These are phyloP conservation scores for Cetradonia linearis DNA, from an alignment of 495 filamentous ascomycete species.

Conservation along the genomic window DNA sequence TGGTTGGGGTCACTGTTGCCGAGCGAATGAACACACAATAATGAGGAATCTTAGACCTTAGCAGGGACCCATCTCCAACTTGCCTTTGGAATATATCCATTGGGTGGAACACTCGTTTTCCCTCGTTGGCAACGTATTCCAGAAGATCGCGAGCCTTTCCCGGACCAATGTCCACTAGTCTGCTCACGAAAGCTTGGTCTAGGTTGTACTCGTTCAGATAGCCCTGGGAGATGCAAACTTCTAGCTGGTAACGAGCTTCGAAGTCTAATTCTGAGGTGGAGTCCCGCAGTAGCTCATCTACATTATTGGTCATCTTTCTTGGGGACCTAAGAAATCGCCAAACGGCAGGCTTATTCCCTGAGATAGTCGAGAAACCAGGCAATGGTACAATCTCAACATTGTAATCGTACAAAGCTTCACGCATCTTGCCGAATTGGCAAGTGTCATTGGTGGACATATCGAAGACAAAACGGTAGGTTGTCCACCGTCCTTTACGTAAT, in stretches of 20 bases:
- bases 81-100: slow-evolving; percentile 59
- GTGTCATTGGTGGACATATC: slow-evolving; percentile 23
- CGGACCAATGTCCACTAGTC: slow-evolving; percentile 43
- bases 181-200: slow-evolving; percentile 50
- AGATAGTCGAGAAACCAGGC: slow-evolving; percentile 27
- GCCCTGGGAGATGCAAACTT: slow-evolving; percentile 77
- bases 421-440: slow-evolving; percentile 35
- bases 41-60: slow-evolving; percentile 46
- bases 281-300: slow-evolving; percentile 30
- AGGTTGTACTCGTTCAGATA: slow-evolving; percentile 73
- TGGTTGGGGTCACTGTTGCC: slow-evolving; percentile 72
- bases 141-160: slow-evolving; percentile 44
- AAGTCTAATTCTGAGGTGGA: slow-evolving; percentile 47
- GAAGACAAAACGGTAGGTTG: slow-evolving; percentile 51
- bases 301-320: slow-evolving; percentile 5
- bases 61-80: slow-evolving; percentile 36
- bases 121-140: slow-evolving; percentile 51
- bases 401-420: slow-evolving; percentile 55
- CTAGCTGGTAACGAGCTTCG: slow-evolving; percentile 75
- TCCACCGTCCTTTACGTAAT: slow-evolving; percentile 48
- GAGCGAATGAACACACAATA: slow-evolving; percentile 70
- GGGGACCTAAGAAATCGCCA: slow-evolving; percentile 50
- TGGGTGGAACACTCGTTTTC: slow-evolving; percentile 53
- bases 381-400: slow-evolving; percentile 48
- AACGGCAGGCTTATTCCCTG: slow-evolving; percentile 27